Conservation (phyloP, 225 moss, liverwort and hornwort species). For the Lunularia cruciata region DNA sequence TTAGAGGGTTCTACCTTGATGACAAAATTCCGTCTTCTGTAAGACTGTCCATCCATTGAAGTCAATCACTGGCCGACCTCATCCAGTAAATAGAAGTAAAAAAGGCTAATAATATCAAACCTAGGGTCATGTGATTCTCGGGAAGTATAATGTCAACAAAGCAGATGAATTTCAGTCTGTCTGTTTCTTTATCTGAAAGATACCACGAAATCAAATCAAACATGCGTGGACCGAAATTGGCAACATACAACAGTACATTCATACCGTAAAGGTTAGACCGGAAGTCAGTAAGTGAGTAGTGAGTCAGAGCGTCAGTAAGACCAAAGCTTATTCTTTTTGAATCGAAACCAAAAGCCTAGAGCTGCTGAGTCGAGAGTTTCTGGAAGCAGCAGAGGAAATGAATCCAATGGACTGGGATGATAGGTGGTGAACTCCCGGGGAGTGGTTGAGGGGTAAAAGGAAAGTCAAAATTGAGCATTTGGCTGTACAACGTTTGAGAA, state of each 20-base stretch:
- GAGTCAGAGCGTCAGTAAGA: not conserved
- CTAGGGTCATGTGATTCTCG: not conserved
- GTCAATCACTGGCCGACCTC: not conserved
- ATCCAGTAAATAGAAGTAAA: not conserved
- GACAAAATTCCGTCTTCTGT: no score
- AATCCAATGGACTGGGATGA: no score
- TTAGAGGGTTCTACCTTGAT: no score
- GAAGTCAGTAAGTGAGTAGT: not conserved
- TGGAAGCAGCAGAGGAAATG: no score
- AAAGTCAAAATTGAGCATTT: not conserved
- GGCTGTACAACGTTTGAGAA: no score
- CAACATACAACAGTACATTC: not conserved
- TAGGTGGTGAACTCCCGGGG: no score
- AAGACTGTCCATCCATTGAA: not conserved
- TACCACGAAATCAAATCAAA: not conserved
- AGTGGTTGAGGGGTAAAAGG: not conserved
- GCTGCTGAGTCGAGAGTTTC: not conserved
- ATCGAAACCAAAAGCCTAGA: not conserved
- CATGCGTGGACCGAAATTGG: not conserved
- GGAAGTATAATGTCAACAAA: conserved; percentile 1
- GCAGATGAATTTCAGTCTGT: not conserved
- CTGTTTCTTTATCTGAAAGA: not conserved
- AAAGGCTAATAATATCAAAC: not conserved
- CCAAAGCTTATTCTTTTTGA: not conserved
- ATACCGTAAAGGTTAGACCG: no score